phyloP scores from a whole-genome alignment of 2,329 filamentous ascomycete genomes.

The Aspergillus sp. region DNA sequence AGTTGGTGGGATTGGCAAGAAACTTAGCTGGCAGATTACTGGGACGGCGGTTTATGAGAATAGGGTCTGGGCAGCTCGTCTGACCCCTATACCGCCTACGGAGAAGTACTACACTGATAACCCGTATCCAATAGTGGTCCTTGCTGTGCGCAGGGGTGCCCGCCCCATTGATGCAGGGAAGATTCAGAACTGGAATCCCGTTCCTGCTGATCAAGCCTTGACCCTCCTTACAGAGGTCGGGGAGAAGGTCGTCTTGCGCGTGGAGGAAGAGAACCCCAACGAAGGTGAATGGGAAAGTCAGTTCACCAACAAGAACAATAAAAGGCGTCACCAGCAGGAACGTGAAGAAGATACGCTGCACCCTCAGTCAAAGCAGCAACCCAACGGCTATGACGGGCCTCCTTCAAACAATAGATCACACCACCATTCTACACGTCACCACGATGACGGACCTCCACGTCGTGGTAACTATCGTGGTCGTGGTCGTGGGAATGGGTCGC shows the following conservation, averaged over 20 bases:
- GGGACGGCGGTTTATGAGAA: constrained; percentile 68
- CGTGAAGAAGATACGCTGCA: constrained; percentile 45
- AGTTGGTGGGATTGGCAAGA: constrained; percentile 77
- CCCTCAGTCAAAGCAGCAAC: constrained; percentile 11
- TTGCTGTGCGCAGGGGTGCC: constrained; percentile 68
- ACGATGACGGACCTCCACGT: constrained; percentile 38
- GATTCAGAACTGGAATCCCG: constrained; percentile 76
- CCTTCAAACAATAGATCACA: constrained; percentile 15
- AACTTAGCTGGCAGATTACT: constrained; percentile 74
- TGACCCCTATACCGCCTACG: constrained; percentile 62
- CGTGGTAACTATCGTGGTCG: constrained; percentile 25
- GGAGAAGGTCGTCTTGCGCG: constrained; percentile 74
- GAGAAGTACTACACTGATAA: constrained; percentile 72
- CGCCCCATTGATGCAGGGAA: constrained; percentile 70
- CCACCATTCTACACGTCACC: constrained; percentile 26
- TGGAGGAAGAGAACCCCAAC: constrained; percentile 61
- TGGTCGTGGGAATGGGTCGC: constrained; percentile 32
- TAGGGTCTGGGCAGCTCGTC: constrained; percentile 76
- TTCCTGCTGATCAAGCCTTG: constrained; percentile 61
- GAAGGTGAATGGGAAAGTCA: constrained; percentile 58
- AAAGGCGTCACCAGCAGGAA: constrained; percentile 51
- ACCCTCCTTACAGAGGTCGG: constrained; percentile 76
- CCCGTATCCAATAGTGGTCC: constrained; percentile 66
- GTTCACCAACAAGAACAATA: constrained; percentile 52
- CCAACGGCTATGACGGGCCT: constrained; percentile 18